Conservation (phyloP, 345 rosid genomes). For the Brassica rapa region DNA sequence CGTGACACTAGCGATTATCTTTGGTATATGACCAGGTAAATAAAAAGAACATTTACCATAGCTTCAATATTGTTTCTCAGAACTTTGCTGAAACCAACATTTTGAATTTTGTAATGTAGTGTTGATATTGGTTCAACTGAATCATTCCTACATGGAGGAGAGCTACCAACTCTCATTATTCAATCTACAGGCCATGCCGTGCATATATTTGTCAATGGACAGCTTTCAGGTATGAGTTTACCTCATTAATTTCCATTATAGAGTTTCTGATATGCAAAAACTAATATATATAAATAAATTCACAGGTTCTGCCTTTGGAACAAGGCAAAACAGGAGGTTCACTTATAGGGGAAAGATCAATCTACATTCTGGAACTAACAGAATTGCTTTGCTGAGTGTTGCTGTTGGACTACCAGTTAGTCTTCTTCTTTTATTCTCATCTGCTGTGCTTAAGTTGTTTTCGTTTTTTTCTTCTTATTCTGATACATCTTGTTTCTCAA, state of each 20-base stretch:
- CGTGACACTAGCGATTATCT: constrained; percentile 88
- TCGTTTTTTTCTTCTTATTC: too few relatives aligned
- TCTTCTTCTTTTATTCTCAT: constrained; percentile 24
- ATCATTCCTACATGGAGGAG: constrained; percentile 88
- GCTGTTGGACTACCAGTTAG: constrained; percentile 95
- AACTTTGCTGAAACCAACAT: not conserved
- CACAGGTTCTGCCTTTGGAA: constrained; percentile 86
- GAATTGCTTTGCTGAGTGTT: constrained; percentile 89
- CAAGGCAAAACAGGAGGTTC: constrained; percentile 74
- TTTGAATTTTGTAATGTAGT: constrained; percentile 42
- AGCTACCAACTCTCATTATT: constrained; percentile 81
- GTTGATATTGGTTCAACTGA: constrained; percentile 78
- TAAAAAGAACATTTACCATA: not conserved
- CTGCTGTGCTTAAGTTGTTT: too few relatives aligned
- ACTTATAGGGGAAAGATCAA: constrained; percentile 77
- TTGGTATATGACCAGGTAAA: constrained; percentile 93
- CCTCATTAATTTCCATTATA: not conserved
- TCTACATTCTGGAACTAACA: constrained; percentile 78
- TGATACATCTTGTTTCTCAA: not conserved
- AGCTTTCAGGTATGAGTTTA: constrained; percentile 67
- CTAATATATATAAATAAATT: not conserved
- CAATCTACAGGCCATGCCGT: constrained; percentile 94
- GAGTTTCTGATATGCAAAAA: constrained; percentile 17
- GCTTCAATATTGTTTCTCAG: not conserved
- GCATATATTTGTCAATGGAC: constrained; percentile 85